Evolutionary conservation across 106 monocot genomes (phyloP).

Genomic region (Platanthera guangdongensis): DNA sequence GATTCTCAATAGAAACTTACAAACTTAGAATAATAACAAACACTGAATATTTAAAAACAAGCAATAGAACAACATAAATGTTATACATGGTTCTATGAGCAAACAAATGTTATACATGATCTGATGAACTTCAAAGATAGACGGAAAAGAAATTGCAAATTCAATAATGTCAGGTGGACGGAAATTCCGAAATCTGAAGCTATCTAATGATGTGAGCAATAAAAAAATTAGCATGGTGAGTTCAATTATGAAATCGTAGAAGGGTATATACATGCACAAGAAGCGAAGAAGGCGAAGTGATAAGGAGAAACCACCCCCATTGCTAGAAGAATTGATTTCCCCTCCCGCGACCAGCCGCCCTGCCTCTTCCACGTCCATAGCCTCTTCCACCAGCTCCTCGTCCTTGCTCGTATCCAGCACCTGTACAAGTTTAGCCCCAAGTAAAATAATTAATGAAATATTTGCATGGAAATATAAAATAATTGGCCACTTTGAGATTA

Average conservation of each 20-base stretch:
- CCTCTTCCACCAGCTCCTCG: slow-evolving; percentile 43
- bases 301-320: neutral
- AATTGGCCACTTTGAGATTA: too few relatives aligned
- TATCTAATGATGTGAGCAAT: neutral
- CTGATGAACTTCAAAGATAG: too few relatives aligned
- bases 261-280: neutral
- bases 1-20: too few relatives aligned
- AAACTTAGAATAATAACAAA: too few relatives aligned
- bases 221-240: neutral
- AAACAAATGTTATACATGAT: too few relatives aligned
- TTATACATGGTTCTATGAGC: too few relatives aligned
- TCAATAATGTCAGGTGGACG: too few relatives aligned
- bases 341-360: slow-evolving; percentile 52
- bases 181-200: neutral
- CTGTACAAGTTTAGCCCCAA: slow-evolving; percentile 6
- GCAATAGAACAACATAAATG: too few relatives aligned
- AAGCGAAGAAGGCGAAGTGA: neutral
- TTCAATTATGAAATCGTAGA: neutral
- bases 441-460: too few relatives aligned
- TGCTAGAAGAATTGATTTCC: slow-evolving; percentile 16
- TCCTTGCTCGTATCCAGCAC: slow-evolving; percentile 34
- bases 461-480: too few relatives aligned
- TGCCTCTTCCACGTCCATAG: slow-evolving; percentile 52
- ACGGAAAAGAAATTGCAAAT: too few relatives aligned
- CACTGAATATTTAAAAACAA: too few relatives aligned